A percentile compares a stretch with the other conserved stretches of the same genome.
Conservation (phyloP, 192 early-diverging fungal species). For the Podila verticillata region DNA sequence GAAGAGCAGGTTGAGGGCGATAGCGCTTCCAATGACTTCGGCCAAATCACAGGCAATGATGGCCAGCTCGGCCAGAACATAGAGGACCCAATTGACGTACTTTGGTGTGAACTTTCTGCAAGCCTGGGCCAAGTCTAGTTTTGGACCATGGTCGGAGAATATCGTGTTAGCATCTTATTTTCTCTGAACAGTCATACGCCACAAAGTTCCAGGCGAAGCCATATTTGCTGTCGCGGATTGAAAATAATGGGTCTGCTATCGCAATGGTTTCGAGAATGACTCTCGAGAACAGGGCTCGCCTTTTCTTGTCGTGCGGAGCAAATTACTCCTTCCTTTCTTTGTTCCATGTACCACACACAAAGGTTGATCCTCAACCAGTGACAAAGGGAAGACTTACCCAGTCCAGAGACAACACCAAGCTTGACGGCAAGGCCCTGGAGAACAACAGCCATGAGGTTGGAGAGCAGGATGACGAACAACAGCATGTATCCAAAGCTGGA, state of each 20-base stretch:
- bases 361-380: too few species aligned
- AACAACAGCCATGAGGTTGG: constrained; percentile 80
- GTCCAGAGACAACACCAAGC: constrained; percentile 77
- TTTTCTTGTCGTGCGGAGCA: too few species aligned
- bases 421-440: constrained; percentile 83
- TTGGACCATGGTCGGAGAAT: not conserved
- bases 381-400: constrained; percentile 43
- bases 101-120: constrained; percentile 70
- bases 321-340: too few species aligned
- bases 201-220: not conserved
- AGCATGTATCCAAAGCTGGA: constrained; percentile 78
- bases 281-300: too few species aligned
- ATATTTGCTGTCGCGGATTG: too few species aligned
- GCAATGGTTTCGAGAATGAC: too few species aligned
- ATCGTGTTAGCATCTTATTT: not conserved
- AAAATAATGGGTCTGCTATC: too few species aligned
- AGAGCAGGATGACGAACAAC: constrained; percentile 76
- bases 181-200: not conserved
- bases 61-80: constrained; percentile 76
- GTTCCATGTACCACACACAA: too few species aligned
- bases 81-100: constrained; percentile 71
- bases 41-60: constrained; percentile 88
- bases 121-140: constrained; percentile 73
- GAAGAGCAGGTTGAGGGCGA: constrained; percentile 82
- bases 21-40: constrained; percentile 87